Base-by-base conservation (phyloP, 305 asterid genomes). In the Fraxinus greggii region DNA sequence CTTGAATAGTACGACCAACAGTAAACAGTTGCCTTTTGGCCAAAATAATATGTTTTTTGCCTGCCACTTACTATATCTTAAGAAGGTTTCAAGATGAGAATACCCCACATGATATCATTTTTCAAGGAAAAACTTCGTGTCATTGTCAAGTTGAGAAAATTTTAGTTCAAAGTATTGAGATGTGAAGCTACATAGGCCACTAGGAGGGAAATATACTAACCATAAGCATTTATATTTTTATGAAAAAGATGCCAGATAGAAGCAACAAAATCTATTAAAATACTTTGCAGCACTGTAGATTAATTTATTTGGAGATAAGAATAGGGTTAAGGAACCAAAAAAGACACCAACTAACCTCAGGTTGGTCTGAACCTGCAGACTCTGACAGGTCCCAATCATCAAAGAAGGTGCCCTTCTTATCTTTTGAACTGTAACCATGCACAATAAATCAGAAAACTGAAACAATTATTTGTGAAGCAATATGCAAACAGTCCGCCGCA, bases 351-450 rank as follows among this genome's bases (percentile, higher is more conserved):
- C 88, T 81, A 81, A 92, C 99, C 91, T 94, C 95, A 19, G 87
- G 88, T 82, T 88, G 90, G 83, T 88, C 92, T 1, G 88, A 78
- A 82, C 97, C 91, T 80, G 97, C 93, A 80, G 98, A 85, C 84
- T 94, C 98, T 26, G 98, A 88, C 82, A 96, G 91, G 87, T 94
- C 99, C 99, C 98, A 96, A 72, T 93, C 97, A 79, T 95, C 97
- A 79, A 94, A 87, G 48, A 88, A 70, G 77, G 82, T 85, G 82
- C 88, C 77, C 70, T 89, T 96, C 74, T 87, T 93, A 74, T 94
- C 98, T 88, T 89, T 94, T 76, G 99, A 94, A 88, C 84, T 89
- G 84, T 90, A 96, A 81, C 99, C 99, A 98, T 96, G 95, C 84
- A 86, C 75, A 77, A 73, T 7, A 85, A 78, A 80, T 69, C 63